These are phyloP conservation scores for Chlorencoelia australis DNA, from an alignment of 2,329 filamentous ascomycete genomes.

Conservation along the genomic window DNA sequence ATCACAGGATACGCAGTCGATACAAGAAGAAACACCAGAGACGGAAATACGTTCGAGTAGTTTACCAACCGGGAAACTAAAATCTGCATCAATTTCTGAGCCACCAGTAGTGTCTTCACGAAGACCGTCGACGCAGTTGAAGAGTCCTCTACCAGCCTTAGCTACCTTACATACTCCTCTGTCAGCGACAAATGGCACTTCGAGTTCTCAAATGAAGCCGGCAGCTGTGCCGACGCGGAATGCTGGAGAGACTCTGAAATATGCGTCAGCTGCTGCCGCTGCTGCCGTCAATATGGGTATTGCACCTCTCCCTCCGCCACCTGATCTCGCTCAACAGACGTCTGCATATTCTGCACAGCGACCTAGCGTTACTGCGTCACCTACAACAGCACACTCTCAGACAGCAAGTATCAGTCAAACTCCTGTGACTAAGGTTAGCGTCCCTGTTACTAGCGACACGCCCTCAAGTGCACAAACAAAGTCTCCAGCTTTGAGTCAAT, in stretches of 20 bases:
- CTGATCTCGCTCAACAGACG: slow-evolving; percentile 40
- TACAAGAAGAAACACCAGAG: slow-evolving; percentile 74
- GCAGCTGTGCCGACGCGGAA: slow-evolving; percentile 76
- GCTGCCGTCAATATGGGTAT: slow-evolving; percentile 90
- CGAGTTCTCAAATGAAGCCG: slow-evolving; percentile 73
- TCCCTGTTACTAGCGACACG: slow-evolving; percentile 26
- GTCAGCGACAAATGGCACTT: slow-evolving; percentile 45
- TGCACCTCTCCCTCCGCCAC: slow-evolving; percentile 83
- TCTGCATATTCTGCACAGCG: slow-evolving; percentile 35
- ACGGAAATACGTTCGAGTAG: slow-evolving; percentile 37
- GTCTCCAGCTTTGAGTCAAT: slow-evolving; percentile 39
- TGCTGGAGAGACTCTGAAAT: slow-evolving; percentile 86
- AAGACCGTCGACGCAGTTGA: slow-evolving; percentile 79
- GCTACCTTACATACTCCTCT: slow-evolving; percentile 77
- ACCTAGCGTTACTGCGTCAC: slow-evolving; percentile 49
- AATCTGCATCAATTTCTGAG: slow-evolving; percentile 47
- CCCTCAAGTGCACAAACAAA: slow-evolving; percentile 34
- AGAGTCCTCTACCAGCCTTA: slow-evolving; percentile 85
- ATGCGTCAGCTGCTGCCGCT: slow-evolving; percentile 89
- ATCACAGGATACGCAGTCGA: slow-evolving; percentile 89
- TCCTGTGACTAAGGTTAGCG: slow-evolving; percentile 29
- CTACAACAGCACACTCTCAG: slow-evolving; percentile 38
- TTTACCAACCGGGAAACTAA: slow-evolving; percentile 37
- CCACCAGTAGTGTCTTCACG: slow-evolving; percentile 45
- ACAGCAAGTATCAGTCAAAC: slow-evolving; percentile 29